Evolutionary conservation across 1,284 basidiomycete genomes (phyloP), one percentile per base, ranked within the genome.

Genomic region (Calocybe gambosa): DNA sequence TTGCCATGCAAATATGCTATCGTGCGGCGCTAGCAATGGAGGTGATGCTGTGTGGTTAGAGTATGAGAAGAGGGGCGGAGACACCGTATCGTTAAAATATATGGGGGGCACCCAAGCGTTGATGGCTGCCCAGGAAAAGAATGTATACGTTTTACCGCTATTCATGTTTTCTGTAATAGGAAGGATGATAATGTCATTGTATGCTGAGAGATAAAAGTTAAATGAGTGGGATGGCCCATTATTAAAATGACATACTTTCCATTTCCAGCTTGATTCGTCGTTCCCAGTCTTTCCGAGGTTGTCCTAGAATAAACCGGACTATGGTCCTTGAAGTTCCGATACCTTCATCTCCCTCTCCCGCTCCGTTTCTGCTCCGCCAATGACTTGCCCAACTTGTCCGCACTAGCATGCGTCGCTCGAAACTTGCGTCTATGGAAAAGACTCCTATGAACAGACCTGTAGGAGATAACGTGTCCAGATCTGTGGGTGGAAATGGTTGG

Each of bases 81-180:
- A 60, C 28, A 62, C 57, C n/a, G 70, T 62, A 36, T 68, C 64
- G 42, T 72, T 64, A 48, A 63, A 56, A 56, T 82, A 80, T 28
- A 82, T 62, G 18, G 87, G 86, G 28, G 95, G 95, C 1, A 98
- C 91, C 71, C 89, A 94, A 6, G 93, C 94, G 58, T 93, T 85
- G 58, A 85, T 78, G 31, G 90, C 80, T 3, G 95, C 93, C 92
- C 92, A 95, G 16, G 78, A 77, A 65, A 93, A 91, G 68, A 82
- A 93, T 15, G 83, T 77, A 58, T 89, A 77, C 3, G 85, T 86
- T 66, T 96, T 97, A 46, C 92, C 91, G 41, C 76, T 67, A 64
- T 94, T 94, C 90, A 95, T 93, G 65, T 95, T 95, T 66, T 96
- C 93, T 9, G 77, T 58, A 43, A 87, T 79, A 36, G 92, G 89